Base-by-base conservation (phyloP, 352 stramenopile species). In the Phytophthora macrochlamydospora region DNA sequence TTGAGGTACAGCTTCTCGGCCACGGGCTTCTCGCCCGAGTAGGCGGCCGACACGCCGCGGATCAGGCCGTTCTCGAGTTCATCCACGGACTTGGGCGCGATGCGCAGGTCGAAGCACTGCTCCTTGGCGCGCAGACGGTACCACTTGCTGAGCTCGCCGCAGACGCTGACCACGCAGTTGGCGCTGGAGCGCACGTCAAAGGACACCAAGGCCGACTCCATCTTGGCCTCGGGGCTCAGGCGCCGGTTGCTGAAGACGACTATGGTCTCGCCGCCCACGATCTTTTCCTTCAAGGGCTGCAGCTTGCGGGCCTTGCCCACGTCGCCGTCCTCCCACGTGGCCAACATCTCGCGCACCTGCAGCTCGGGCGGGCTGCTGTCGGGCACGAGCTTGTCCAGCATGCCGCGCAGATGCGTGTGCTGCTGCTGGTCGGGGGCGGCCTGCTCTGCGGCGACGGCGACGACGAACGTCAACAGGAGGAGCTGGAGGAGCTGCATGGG, bases 131-230 rank as follows among this genome's bases (percentile, higher is more conserved):
- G 73, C 53, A 89, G 62, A 24, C 18, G 18, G 56, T 88, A 87
- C 85, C 82, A 93, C 40, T 89, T 85, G 51, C 64, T 71, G 49
- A 83, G 67, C 45, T 75, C 67, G 35, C 85, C 85, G 45, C 85
- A 93, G 12, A 93, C 79, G 43, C 81, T 91, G 14, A 93, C 85
- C 46, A 91, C 85, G 57, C 85, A 93, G 71, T 93, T 90, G 32
- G 76, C 69, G 38, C 60, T 78, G 13, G 85, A 89, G 6, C 75
- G 78, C 56, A 93, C 77, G 52, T 93, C 81, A 42, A 91, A 93
- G n/a, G 67, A 71, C 51, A 93, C 85, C 3, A 90, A 58, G 4
- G 82, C 79, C 13, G 82, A 84, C 67, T 93, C 83, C 40, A 68
- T 72, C 33, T 79, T 70, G 48, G 62, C 64, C n/a, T 65, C 52